Evolutionary conservation across 108 stramenopile genomes (phyloP), one percentile per base, ranked within the genome.

Genomic region (Nannochloropsis gaditana): DNA sequence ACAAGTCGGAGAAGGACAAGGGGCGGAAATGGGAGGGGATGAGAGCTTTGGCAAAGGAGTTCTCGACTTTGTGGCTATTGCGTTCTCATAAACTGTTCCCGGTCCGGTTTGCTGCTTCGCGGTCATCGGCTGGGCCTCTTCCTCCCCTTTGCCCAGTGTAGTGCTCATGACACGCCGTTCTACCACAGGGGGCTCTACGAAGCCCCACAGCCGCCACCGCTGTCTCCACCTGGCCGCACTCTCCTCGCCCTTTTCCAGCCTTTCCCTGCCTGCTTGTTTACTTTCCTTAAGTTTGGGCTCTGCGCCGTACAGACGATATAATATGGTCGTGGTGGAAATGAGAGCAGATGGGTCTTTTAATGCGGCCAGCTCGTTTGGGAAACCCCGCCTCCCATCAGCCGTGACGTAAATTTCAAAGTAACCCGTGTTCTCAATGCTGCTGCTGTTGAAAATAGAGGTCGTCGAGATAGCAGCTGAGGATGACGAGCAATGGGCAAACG

Each of bases 281-380:
- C n/a, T n/a, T n/a, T 73, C 59, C n/a, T n/a, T n/a, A n/a, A 73
- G 19, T 8, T 15, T n/a, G n/a, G 59, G 59, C 19, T 73, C 59
- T n/a, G n/a, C 59, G n/a, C 59, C 59, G 6, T 73, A 73, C 59
- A 73, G n/a, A n/a, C 59, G 59, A 73, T 73, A 73, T n/a, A 73
- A n/a, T n/a, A 73, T 73, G n/a, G 59, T 73, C 15, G 5, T 73
- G 3, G 59, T 73, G n/a, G 19, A n/a, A 8, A 73, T 2, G 6
- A 73, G 8, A 4, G n/a, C 2, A 6, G 59, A 73, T n/a, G 59
- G 59, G 0, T 73, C 59, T 4, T n/a, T 15, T n/a, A 73, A 73
- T 15, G 59, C 59, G n/a, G 59, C 59, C 15, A 73, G 59, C 59
- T 73, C 59, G 59, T 73, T 73, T n/a, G 59, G 59, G n/a, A n/a